A percentile compares a stretch with the other conserved stretches of the same genome.
phyloP scores from a whole-genome alignment of 257 asterid species.

The Forsythia suspensa region DNA sequence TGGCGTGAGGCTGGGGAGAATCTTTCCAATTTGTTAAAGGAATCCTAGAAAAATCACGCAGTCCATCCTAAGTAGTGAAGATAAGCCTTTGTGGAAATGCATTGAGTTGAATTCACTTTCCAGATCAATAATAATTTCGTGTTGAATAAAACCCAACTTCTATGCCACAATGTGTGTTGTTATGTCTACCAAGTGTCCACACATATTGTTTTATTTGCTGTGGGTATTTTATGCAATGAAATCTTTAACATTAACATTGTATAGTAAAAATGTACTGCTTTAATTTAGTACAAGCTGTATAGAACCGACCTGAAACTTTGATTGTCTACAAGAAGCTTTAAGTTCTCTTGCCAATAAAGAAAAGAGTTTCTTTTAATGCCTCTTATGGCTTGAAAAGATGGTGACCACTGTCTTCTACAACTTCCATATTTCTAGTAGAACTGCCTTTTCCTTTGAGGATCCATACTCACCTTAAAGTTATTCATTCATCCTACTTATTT shows the following conservation, averaged over 20 bases:
- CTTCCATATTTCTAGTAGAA: too few relatives aligned
- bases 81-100: not conserved
- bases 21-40: not conserved
- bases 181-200: not conserved
- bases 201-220: not conserved
- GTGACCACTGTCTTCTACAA: too few relatives aligned
- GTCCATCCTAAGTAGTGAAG: not conserved
- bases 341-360: not conserved
- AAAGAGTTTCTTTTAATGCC: not conserved
- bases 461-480: too few relatives aligned
- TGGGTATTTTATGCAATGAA: not conserved
- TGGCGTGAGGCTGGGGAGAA: not conserved
- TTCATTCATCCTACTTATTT: too few relatives aligned
- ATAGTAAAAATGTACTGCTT: not conserved
- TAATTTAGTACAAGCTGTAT: not conserved
- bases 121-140: not conserved
- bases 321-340: not conserved
- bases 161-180: not conserved
- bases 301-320: not conserved
- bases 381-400: too few relatives aligned
- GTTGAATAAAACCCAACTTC: not conserved
- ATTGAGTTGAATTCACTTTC: not conserved
- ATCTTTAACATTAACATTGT: too few relatives aligned
- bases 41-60: not conserved
- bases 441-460: too few relatives aligned